A percentile compares a stretch with the other conserved stretches of the same genome.
phyloP scores from a whole-genome alignment of 2,329 filamentous ascomycete genomes.

The Sclerotinia minor region DNA sequence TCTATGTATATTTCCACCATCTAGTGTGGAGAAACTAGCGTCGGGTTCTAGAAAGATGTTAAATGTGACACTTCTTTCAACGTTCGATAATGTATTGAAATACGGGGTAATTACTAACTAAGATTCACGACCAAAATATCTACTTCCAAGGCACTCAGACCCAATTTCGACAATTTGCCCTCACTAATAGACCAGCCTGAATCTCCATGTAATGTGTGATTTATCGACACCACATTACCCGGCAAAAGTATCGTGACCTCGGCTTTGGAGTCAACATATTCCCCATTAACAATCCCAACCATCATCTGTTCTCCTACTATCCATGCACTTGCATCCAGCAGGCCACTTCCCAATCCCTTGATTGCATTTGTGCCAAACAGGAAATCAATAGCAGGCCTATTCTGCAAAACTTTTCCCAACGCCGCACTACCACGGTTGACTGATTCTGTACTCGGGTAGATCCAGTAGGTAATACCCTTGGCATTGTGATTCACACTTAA shows the following conservation, averaged over 20 bases:
- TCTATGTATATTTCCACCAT: too few species aligned
- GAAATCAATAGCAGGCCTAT: constrained; percentile 41
- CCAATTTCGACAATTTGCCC: constrained; percentile 31
- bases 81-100: too few species aligned
- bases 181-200: constrained; percentile 31
- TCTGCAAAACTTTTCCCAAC: constrained; percentile 46
- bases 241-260: constrained; percentile 33
- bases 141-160: constrained; percentile 34
- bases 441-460: constrained; percentile 45
- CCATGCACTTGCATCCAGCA: constrained; percentile 47
- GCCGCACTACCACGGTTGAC: constrained; percentile 39
- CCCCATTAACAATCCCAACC: constrained; percentile 45
- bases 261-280: constrained; percentile 33
- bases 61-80: not conserved
- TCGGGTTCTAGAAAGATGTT: not conserved
- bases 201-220: constrained; percentile 33
- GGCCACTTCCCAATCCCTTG: constrained; percentile 27
- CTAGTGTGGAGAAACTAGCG: too few species aligned
- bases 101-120: not conserved
- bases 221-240: constrained; percentile 14
- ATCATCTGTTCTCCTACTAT: constrained; percentile 42
- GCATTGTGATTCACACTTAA: constrained; percentile 51
- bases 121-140: constrained; percentile 33
- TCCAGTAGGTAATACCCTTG: constrained; percentile 51
- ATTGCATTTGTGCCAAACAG: constrained; percentile 41